These are phyloP conservation scores for Albifimbria verrucaria DNA, from an alignment of 2,329 filamentous ascomycete species.

Conservation along the genomic window DNA sequence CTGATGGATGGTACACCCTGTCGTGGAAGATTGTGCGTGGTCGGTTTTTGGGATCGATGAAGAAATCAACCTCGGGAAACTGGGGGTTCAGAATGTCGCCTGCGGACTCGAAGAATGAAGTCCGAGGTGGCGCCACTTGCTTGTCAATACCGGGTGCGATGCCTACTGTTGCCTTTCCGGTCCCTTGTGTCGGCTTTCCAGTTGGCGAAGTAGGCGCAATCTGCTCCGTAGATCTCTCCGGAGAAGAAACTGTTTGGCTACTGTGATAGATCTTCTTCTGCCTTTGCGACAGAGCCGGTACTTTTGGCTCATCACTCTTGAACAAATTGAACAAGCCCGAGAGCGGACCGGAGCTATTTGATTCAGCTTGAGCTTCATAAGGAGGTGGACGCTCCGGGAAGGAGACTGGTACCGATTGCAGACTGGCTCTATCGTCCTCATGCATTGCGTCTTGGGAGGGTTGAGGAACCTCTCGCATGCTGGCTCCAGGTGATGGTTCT, in stretches of 20 bases:
- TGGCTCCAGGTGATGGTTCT: conserved; percentile 14
- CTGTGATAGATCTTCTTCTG: conserved; percentile 70
- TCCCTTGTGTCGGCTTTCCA: background rate
- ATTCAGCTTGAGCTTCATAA: conserved; percentile 22
- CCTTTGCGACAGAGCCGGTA: conserved; percentile 51
- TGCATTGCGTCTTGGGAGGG: conserved; percentile 62
- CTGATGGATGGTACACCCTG: conserved; percentile 86
- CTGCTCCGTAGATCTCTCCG: conserved; percentile 4
- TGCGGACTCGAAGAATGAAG: conserved; percentile 92
- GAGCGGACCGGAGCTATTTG: conserved; percentile 46
- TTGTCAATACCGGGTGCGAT: conserved; percentile 40
- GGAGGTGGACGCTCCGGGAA: conserved; percentile 20
- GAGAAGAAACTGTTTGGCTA: conserved; percentile 59
- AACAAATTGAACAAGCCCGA: conserved; percentile 72
- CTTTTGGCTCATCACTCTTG: conserved; percentile 53
- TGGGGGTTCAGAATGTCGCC: conserved; percentile 90
- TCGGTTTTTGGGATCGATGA: conserved; percentile 78
- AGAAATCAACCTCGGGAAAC: conserved; percentile 74
- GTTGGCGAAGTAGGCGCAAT: conserved; percentile 14
- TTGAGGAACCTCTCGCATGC: conserved; percentile 63
- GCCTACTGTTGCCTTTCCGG: conserved; percentile 43
- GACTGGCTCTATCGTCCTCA: conserved; percentile 62
- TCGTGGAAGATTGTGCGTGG: conserved; percentile 95
- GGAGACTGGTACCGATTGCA: conserved; percentile 41
- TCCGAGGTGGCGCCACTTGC: conserved; percentile 74